Evolutionary conservation across 768 basidiomycete genomes (phyloP).

Genomic region (Lyophyllum atratum): DNA sequence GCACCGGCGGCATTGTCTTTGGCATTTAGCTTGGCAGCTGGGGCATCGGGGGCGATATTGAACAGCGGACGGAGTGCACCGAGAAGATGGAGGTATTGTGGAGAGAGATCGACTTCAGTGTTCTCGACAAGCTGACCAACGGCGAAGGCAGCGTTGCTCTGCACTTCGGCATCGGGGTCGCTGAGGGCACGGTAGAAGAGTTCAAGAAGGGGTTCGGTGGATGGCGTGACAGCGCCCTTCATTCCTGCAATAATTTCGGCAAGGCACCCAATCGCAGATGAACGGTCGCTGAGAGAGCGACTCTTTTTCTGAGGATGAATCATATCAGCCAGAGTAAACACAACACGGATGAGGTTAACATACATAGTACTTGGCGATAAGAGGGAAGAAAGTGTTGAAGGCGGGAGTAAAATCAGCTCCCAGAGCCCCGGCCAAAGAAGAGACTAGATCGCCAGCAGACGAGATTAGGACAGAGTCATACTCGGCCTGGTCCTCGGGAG

Average conservation of each 20-base stretch:
- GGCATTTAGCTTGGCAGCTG: slow-evolving; percentile 75
- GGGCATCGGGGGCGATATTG: slow-evolving; percentile 58
- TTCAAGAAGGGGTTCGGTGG: slow-evolving; percentile 78
- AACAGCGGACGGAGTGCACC: slow-evolving; percentile 83
- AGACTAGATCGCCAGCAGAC: slow-evolving; percentile 92
- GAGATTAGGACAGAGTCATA: slow-evolving; percentile 96
- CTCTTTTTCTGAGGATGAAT: slow-evolving; percentile 64
- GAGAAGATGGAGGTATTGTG: slow-evolving; percentile 81
- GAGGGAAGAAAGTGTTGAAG: slow-evolving; percentile 85
- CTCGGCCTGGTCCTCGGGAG: slow-evolving; percentile 89
- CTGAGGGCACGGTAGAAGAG: slow-evolving; percentile 82
- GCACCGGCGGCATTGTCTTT: slow-evolving; percentile 97
- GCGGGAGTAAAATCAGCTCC: slow-evolving; percentile 81
- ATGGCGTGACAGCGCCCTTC: slow-evolving; percentile 82
- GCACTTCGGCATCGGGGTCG: slow-evolving; percentile 89
- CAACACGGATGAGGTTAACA: slow-evolving; percentile 28
- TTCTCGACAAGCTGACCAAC: slow-evolving; percentile 89
- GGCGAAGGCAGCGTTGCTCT: slow-evolving; percentile 96
- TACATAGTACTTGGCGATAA: slow-evolving; percentile 92
- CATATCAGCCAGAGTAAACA: background rate
- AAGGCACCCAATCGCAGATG: slow-evolving; percentile 89
- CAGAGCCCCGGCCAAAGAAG: slow-evolving; percentile 83
- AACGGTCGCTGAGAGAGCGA: slow-evolving; percentile 88
- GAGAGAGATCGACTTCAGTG: slow-evolving; percentile 76
- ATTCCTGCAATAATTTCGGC: slow-evolving; percentile 96